A percentile compares a stretch with the other conserved stretches of the same genome.
Evolutionary conservation across 164 flowering plant genomes (phyloP).

Genomic region (Kalanchoe fedtschenkoi): DNA sequence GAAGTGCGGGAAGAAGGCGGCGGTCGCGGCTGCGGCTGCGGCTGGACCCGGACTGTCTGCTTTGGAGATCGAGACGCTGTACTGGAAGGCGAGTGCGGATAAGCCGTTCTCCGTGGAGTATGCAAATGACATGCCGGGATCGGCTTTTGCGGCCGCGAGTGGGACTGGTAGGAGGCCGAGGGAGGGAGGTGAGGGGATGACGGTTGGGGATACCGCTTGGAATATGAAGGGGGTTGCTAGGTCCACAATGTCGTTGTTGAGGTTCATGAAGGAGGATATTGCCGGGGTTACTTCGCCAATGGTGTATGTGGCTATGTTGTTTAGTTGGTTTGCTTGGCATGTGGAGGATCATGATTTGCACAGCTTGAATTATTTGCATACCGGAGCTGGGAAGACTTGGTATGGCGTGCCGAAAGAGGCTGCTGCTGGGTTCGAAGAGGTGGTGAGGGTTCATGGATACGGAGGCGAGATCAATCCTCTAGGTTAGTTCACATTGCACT

Average conservation of each 20-base stretch:
- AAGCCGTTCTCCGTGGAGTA: slow-evolving; percentile 90
- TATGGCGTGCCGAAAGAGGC: slow-evolving; percentile 95
- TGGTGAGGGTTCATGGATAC: slow-evolving; percentile 79
- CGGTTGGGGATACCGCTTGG: slow-evolving; percentile 81
- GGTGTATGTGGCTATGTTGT: slow-evolving; percentile 96
- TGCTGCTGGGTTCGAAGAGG: slow-evolving; percentile 84
- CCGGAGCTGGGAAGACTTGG: slow-evolving; percentile 95
- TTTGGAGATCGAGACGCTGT: slow-evolving; percentile 73
- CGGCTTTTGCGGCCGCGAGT: slow-evolving; percentile 43
- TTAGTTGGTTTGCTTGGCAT: slow-evolving; percentile 99
- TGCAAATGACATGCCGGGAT: slow-evolving; percentile 98
- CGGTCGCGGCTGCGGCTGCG: slow-evolving; percentile 21
- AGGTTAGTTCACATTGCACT: slow-evolving; percentile 38
- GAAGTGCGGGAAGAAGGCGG: slow-evolving; percentile 27
- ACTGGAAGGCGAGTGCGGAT: slow-evolving; percentile 85
- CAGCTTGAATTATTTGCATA: slow-evolving; percentile 93
- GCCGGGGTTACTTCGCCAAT: slow-evolving; percentile 99
- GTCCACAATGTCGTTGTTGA: slow-evolving; percentile 68
- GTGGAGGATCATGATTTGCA: slow-evolving; percentile 99
- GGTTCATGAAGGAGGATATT: slow-evolving; percentile 98
- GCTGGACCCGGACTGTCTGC: slow-evolving; percentile 24
- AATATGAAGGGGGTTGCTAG: slow-evolving; percentile 91
- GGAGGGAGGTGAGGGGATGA: slow-evolving; percentile 28
- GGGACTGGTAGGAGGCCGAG: slow-evolving; percentile 16
- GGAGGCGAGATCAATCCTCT: slow-evolving; percentile 91